phyloP scores from a whole-genome alignment of 257 asterid species.

The Prunella vulgaris region DNA sequence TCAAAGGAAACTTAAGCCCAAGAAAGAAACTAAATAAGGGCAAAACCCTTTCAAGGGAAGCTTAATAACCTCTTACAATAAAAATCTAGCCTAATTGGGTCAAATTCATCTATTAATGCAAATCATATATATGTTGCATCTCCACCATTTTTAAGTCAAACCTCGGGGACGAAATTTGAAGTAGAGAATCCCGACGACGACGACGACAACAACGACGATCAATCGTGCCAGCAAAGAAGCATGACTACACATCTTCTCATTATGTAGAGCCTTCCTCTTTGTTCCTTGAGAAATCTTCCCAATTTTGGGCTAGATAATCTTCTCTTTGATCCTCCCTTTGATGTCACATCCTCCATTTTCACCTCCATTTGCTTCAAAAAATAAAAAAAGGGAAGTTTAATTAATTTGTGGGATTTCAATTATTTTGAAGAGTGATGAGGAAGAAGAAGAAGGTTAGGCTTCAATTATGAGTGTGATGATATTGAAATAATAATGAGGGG shows the following conservation, averaged over 20 bases:
- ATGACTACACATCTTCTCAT: slow-evolving; percentile 70
- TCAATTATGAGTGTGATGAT: not conserved
- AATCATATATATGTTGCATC: not conserved
- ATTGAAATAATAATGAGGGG: slow-evolving; percentile 23
- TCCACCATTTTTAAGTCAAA: not conserved
- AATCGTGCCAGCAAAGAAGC: slow-evolving; percentile 84
- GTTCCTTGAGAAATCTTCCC: slow-evolving; percentile 59
- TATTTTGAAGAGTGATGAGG: not conserved
- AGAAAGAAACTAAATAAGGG: not conserved
- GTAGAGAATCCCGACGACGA: not conserved
- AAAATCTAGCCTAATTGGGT: not conserved
- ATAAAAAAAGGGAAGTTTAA: not conserved
- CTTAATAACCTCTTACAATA: not conserved
- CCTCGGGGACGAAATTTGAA: not conserved
- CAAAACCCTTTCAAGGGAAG: not conserved
- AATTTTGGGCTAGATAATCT: slow-evolving; percentile 46
- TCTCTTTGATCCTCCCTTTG: slow-evolving; percentile 31
- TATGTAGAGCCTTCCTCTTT: slow-evolving; percentile 66
- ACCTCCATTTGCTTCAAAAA: not conserved
- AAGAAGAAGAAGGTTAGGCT: not conserved
- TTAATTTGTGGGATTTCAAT: not conserved
- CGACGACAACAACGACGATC: not conserved
- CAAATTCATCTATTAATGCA: not conserved
- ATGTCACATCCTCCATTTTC: not conserved
- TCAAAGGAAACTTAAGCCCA: not conserved